phyloP scores from a whole-genome alignment of 2,329 filamentous ascomycete genomes.

The Hypoxylon sp. region DNA sequence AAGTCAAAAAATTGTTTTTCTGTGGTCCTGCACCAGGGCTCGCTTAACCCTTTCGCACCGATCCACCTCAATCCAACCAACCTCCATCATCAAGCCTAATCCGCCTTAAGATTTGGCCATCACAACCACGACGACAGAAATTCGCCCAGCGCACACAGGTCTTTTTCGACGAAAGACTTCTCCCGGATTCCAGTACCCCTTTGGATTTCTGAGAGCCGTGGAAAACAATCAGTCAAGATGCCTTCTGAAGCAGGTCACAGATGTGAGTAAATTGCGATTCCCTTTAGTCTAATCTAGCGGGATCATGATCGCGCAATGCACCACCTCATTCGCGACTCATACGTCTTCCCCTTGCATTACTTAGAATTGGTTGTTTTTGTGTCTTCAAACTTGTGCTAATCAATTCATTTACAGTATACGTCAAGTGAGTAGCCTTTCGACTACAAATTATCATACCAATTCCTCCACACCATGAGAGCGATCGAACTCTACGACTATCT shows the following conservation, averaged over 20 bases:
- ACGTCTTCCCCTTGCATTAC: not conserved
- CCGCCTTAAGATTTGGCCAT: slow-evolving; percentile 51
- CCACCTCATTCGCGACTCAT: slow-evolving; percentile 18
- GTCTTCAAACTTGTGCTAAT: slow-evolving; percentile 57
- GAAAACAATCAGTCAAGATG: slow-evolving; percentile 77
- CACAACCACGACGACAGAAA: slow-evolving; percentile 60
- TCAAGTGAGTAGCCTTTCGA: slow-evolving; percentile 78
- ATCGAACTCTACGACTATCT: slow-evolving; percentile 12
- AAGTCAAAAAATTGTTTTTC: slow-evolving; percentile 46
- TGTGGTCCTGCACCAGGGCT: slow-evolving; percentile 50
- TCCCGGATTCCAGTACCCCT: slow-evolving; percentile 56
- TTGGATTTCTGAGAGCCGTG: slow-evolving; percentile 64
- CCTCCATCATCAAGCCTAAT: slow-evolving; percentile 49
- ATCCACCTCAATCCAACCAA: slow-evolving; percentile 45
- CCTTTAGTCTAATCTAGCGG: slow-evolving; percentile 34
- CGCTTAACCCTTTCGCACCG: slow-evolving; percentile 51
- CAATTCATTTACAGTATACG: slow-evolving; percentile 75
- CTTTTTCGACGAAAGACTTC: slow-evolving; percentile 64
- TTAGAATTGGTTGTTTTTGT: not conserved
- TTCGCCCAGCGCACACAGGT: slow-evolving; percentile 58
- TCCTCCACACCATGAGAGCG: slow-evolving; percentile 34
- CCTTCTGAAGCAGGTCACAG: slow-evolving; percentile 89
- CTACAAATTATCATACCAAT: slow-evolving; percentile 40
- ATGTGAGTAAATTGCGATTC: slow-evolving; percentile 73
- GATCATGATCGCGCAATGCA: slow-evolving; percentile 32